These are phyloP conservation scores for Persicaria tinctoria DNA, from an alignment of 148 eudicot species.

Conservation along the genomic window DNA sequence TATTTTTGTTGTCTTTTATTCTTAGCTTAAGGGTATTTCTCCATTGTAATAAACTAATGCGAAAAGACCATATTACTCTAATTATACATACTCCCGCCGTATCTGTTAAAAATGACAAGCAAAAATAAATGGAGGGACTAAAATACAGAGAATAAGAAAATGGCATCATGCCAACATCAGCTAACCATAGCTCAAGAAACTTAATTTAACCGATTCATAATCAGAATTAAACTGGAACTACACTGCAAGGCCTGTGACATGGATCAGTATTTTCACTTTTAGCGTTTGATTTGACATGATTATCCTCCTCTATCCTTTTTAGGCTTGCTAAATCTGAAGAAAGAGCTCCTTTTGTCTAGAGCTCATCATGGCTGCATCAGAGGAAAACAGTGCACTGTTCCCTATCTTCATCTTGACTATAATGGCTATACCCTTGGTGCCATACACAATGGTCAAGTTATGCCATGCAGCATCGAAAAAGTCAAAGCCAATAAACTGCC, in stretches of 20 bases:
- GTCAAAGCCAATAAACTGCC: constrained; percentile 59
- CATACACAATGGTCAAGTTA: constrained; percentile 74
- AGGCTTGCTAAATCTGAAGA: constrained; percentile 23
- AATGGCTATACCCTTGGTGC: constrained; percentile 84
- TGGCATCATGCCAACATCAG: background rate
- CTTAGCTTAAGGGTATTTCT: background rate
- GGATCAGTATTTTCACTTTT: background rate
- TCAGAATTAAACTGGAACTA: background rate
- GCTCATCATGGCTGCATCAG: constrained; percentile 65
- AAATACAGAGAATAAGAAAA: background rate
- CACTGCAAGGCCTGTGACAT: background rate
- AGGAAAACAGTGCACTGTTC: constrained; percentile 78
- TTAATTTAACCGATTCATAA: background rate
- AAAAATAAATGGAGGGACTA: no score
- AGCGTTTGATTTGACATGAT: background rate
- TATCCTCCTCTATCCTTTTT: constrained; percentile 1
- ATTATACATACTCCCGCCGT: background rate
- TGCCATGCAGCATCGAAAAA: constrained; percentile 71
- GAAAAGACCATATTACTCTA: background rate
- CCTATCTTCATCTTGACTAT: constrained; percentile 86
- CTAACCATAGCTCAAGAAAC: background rate
- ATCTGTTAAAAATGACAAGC: no score
- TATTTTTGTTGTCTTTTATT: background rate
- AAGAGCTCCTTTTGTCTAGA: constrained; percentile 13
- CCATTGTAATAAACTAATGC: background rate